phyloP scores from a whole-genome alignment of 2,329 filamentous ascomycete species.

The Reticulascus tulasneorum region DNA sequence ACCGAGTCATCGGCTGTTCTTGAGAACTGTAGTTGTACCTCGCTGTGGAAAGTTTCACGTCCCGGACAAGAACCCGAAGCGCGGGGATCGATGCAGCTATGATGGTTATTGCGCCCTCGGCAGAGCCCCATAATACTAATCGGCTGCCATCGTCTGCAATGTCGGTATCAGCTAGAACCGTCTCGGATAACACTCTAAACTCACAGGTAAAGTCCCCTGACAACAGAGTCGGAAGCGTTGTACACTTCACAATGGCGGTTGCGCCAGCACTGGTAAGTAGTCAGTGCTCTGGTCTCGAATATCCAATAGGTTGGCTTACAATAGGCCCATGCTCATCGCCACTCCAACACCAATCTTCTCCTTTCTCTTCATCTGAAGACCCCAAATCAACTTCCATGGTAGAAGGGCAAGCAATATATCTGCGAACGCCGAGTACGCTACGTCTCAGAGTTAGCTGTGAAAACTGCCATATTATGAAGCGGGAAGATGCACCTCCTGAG shows the following conservation, averaged over 20 bases:
- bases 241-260: conserved; percentile 14
- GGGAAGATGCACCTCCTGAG: conserved; percentile 7
- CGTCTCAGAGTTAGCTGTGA: not conserved
- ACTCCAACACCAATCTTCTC: conserved; percentile 13
- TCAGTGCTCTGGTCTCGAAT: no score
- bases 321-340: conserved; percentile 13
- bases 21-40: conserved; percentile 1
- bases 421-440: conserved; percentile 7
- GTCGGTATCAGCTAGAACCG: conserved; percentile 7
- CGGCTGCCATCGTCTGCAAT: conserved; percentile 10
- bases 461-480: not conserved
- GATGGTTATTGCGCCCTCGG: conserved; percentile 8
- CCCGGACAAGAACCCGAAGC: conserved; percentile 13
- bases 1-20: conserved; percentile 6
- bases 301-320: conserved; percentile 4
- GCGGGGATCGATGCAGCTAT: conserved; percentile 11
- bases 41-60: no score
- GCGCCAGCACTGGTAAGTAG: conserved; percentile 12
- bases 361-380: conserved; percentile 8
- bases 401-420: conserved; percentile 11
- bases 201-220: conserved; percentile 10
- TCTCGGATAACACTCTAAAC: conserved; percentile 19
- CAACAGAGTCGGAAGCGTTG: conserved; percentile 6
- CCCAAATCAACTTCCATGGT: conserved; percentile 13
- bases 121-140: conserved; percentile 6